Base-by-base conservation (phyloP, 129 eudicot genomes). In the Ambrosia artemisiifolia region DNA sequence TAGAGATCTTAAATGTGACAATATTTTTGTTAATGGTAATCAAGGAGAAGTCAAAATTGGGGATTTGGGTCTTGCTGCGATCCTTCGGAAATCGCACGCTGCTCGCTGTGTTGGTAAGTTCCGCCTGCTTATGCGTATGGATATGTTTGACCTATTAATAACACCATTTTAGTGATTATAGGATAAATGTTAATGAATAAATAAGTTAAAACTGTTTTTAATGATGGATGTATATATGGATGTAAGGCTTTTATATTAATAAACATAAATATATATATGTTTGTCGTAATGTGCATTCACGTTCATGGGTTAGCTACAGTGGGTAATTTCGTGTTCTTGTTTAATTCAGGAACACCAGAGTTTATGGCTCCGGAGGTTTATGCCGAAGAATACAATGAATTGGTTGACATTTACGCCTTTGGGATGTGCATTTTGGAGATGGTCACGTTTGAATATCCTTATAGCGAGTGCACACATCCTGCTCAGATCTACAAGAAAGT, bases 401-500 rank as follows among this genome's bases (percentile, higher is more conserved):
- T 92, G 73, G 96, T 92, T 0, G 98, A 94, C 59, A 90, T 94
- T 17, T 94, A 94, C 77, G 86, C 98, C 35, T 94, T 94, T 84
- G 98, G 98, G 69, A 94, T 94, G 98, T 94, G 98, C 83, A 76
- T 94, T 70, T 80, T 94, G 84, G 97, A 94, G 78, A 90, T 94
- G 97, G 96, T 93, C 33, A 92, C 98, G 5, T 92, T 92, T 59
- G 98, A 92, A 67, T 89, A 87, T 77, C 98, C 98, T 14, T 94
- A 94, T 44, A 94, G 96, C 62, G 98, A 94, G 77, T 94, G 98
- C 86, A 82, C 80, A 11, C 90, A 90, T 74, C 95, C 97, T 46
- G 98, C 98, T 72, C 96, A 90, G 64, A 95, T 95, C 69, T 95
- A 90, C 87, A 95, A 88, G 94, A 95, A 95, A 90, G 99, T 95